phyloP scores from a whole-genome alignment of 2,329 filamentous ascomycete species.

The Microcera coccophila region DNA sequence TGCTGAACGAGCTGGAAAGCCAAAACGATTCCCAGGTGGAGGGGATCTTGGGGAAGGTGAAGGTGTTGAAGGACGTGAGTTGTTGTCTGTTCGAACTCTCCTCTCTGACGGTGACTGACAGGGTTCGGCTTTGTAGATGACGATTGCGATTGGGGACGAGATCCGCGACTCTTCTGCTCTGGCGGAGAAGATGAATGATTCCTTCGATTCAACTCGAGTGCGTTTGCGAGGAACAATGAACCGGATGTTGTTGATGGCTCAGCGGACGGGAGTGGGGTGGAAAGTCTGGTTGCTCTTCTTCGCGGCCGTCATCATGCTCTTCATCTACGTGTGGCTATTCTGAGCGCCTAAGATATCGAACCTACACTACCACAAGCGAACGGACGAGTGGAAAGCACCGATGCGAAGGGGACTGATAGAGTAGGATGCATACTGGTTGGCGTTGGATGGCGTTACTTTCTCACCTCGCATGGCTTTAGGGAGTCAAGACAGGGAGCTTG shows the following conservation, averaged over 20 bases:
- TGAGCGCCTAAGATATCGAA: constrained; percentile 36
- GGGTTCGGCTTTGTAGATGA: constrained; percentile 58
- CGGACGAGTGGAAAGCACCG: not conserved
- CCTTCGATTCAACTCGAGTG: constrained; percentile 80
- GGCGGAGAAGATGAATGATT: constrained; percentile 92
- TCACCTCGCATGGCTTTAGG: not conserved
- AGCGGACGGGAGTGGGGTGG: constrained; percentile 93
- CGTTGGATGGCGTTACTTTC: not conserved
- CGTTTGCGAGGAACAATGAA: constrained; percentile 91
- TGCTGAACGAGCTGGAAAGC: constrained; percentile 88
- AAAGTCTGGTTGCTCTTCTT: constrained; percentile 92
- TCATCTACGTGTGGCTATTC: constrained; percentile 90
- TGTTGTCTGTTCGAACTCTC: constrained; percentile 1
- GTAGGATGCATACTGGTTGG: not conserved
- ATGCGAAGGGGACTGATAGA: not conserved
- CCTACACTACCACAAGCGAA: not conserved
- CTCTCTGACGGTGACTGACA: not conserved
- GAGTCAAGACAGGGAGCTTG: not conserved
- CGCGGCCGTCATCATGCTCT: constrained; percentile 72
- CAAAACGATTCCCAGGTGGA: constrained; percentile 90
- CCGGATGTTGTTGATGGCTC: constrained; percentile 92
- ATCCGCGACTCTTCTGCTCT: constrained; percentile 86
- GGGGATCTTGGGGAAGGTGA: constrained; percentile 87
- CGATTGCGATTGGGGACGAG: constrained; percentile 88
- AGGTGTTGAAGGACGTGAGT: constrained; percentile 81